Evolutionary conservation across 176 grass and related monocot species (phyloP), one percentile per base, ranked within the genome.

Genomic region (Poa pratensis): DNA sequence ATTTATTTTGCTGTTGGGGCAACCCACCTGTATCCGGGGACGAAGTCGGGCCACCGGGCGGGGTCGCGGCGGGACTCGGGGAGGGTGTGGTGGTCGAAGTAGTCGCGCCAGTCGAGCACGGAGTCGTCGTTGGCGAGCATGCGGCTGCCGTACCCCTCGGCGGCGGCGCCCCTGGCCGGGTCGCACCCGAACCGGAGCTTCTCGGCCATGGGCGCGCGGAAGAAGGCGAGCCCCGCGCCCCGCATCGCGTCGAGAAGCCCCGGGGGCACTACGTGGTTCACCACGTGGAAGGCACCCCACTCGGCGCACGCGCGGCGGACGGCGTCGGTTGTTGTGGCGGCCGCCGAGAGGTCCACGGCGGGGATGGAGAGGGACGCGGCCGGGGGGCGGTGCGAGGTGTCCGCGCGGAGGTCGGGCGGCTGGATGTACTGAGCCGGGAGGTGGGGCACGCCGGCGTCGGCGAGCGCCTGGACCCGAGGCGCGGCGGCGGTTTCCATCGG

Each of bases 81-180:
- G 40, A 98, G 87, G 3, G 91, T 90, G 89, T 98, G 96, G 75
- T 98, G 93, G 69, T 98, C 93, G 67, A 98, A 95, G 80, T 94
- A 98, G 82, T 98, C 93, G 63, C 93, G 92, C 96, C 93, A 98
- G 77, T 98, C 96, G 59, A 95, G 91, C 74, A 95, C 91, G 7
- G 92, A 88, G 35, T 94, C 93, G 42, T 98, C 96, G 66, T 89
- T 98, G 12, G 91, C 78, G 42, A 98, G 91, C 96, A 98, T 98
- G 12, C 91, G 88, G 75, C 93, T 98, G 32, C 93, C 93, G 78
- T 95, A 98, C 0, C 96, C 96, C 80, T 98, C 88, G 32, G 83
- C 70, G 28, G 96, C 93, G 27, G 93, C 82, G 45, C 87, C 91
- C 52, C 61, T 86, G 46, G 77, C 73, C 22, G 80, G 86, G 75